Evolutionary conservation across 768 basidiomycete species (phyloP).

Genomic region (Candolleomyces aberdarensis): DNA sequence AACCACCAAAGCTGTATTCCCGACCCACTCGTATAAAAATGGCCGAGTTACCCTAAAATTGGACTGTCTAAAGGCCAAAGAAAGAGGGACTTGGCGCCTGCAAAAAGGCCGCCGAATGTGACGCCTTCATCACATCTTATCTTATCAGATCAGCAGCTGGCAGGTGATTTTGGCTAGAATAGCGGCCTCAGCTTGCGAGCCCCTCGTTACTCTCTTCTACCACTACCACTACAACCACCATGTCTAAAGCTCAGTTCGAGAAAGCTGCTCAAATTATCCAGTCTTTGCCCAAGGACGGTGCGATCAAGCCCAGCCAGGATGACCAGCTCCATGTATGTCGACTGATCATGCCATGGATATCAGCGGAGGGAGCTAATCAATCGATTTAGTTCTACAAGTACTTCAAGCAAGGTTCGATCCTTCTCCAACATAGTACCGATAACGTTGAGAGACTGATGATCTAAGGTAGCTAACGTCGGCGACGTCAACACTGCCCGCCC

Average conservation of each 20-base stretch:
- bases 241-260: slow-evolving; percentile 73
- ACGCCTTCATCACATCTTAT: no score
- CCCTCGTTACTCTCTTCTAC: neutral
- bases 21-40: no score
- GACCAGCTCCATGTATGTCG: slow-evolving; percentile 76
- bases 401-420: slow-evolving; percentile 82
- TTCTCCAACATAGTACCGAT: neutral
- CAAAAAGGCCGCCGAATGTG: no score
- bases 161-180: no score
- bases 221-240: slow-evolving; percentile 26
- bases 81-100: no score
- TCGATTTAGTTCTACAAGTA: slow-evolving; percentile 79
- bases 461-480: slow-evolving; percentile 60
- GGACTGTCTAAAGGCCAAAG: no score
- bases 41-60: no score
- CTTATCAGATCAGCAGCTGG: no score
- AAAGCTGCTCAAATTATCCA: slow-evolving; percentile 70
- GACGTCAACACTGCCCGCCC: slow-evolving; percentile 64
- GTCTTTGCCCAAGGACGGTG: slow-evolving; percentile 73
- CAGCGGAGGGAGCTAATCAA: slow-evolving; percentile 5
- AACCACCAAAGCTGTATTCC: no score
- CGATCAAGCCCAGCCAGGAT: slow-evolving; percentile 67
- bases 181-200: no score
- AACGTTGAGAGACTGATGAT: neutral
- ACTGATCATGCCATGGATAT: slow-evolving; percentile 11